These are phyloP conservation scores for Syncephalastrum racemosum DNA, from an alignment of 371 early-diverging fungal species.

Conservation along the genomic window DNA sequence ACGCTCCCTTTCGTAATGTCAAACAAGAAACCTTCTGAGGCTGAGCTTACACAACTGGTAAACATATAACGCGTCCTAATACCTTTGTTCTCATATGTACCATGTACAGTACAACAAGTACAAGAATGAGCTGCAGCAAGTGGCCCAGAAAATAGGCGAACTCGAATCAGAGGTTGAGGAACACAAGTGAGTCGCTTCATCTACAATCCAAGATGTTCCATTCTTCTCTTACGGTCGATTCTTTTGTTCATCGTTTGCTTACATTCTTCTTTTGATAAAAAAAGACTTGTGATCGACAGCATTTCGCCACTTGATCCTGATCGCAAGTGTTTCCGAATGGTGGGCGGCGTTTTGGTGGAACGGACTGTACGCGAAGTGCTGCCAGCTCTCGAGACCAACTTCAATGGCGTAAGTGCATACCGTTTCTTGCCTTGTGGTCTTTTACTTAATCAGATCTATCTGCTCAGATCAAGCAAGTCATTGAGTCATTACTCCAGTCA, in stretches of 20 bases:
- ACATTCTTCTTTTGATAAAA: too few relatives aligned
- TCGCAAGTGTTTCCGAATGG: constrained; percentile 91
- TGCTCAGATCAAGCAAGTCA: constrained; percentile 71
- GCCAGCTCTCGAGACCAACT: constrained; percentile 86
- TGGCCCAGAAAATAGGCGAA: constrained; percentile 92
- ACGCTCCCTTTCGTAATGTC: constrained; percentile 5
- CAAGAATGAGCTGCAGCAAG: constrained; percentile 81
- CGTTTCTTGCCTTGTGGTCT: not conserved
- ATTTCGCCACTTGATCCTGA: constrained; percentile 77
- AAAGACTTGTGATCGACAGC: constrained; percentile 90
- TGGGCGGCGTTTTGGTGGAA: constrained; percentile 93
- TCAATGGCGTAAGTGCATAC: constrained; percentile 69
- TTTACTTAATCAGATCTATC: not conserved
- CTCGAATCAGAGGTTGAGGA: constrained; percentile 93
- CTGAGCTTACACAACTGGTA: constrained; percentile 52
- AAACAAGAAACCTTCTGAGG: constrained; percentile 43
- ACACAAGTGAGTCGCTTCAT: constrained; percentile 68
- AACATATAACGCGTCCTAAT: not conserved
- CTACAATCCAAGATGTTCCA: not conserved
- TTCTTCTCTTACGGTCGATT: not conserved
- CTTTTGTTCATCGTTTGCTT: not conserved
- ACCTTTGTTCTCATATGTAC: not conserved
- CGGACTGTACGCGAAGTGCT: constrained; percentile 90
- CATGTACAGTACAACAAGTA: constrained; percentile 68
- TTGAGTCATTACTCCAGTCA: constrained; percentile 68